A percentile compares a stretch with the other conserved stretches of the same genome.
Evolutionary conservation across 768 basidiomycete genomes (phyloP).

Genomic region (Termitomyces sp.): DNA sequence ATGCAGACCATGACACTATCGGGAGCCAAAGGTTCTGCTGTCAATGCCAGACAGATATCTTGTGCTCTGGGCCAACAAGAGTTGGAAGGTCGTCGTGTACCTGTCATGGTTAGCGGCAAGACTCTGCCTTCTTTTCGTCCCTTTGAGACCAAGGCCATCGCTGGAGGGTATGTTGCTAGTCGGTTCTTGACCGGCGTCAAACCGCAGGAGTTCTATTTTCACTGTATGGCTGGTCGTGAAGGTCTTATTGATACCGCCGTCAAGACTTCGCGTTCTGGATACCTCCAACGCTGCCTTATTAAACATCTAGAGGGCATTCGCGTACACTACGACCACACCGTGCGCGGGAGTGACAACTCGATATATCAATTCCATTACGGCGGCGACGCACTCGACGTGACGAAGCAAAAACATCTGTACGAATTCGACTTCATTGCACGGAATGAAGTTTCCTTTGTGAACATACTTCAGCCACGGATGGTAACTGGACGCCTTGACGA

Average conservation of each 20-base stretch:
- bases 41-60: slow-evolving; percentile 98
- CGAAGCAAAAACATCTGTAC: slow-evolving; percentile 91
- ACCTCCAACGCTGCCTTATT: slow-evolving; percentile 95
- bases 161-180: slow-evolving; percentile 96
- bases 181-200: slow-evolving; percentile 98
- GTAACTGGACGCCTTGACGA: slow-evolving; percentile 58
- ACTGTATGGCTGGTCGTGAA: slow-evolving; percentile 99
- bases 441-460: slow-evolving; percentile 77
- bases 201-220: slow-evolving; percentile 99
- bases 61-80: slow-evolving; percentile 97
- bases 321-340: slow-evolving; percentile 97
- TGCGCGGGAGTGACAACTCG: slow-evolving; percentile 90
- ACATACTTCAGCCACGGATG: slow-evolving; percentile 58
- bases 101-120: slow-evolving; percentile 98
- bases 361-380: slow-evolving; percentile 97
- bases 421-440: slow-evolving; percentile 92
- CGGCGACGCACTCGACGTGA: slow-evolving; percentile 94
- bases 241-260: slow-evolving; percentile 99
- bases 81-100: slow-evolving; percentile 96
- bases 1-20: slow-evolving; percentile 99
- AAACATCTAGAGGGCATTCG: slow-evolving; percentile 97
- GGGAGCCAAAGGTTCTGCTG: slow-evolving; percentile 95
- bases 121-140: slow-evolving; percentile 95
- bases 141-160: slow-evolving; percentile 97
- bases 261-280: slow-evolving; percentile 97